Percentiles rank a stretch among this genome's conserved stretches.
Evolutionary conservation across 1,284 basidiomycete species (phyloP).

Genomic region (Ustilago cynodontis): DNA sequence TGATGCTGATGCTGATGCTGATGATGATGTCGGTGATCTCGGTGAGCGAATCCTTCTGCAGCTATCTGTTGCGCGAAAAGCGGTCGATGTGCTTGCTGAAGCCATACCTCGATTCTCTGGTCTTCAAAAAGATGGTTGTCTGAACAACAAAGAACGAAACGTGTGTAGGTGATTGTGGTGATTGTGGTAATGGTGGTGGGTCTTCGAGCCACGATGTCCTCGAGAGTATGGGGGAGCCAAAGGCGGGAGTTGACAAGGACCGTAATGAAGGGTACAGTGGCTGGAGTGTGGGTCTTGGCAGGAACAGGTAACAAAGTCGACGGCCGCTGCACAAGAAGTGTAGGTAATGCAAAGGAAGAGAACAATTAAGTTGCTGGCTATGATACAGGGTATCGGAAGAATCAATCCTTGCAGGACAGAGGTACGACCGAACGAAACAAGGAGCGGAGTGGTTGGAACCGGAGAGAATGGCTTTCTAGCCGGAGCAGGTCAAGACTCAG

Average conservation of each 20-base stretch:
- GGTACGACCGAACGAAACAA: not conserved
- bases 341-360: not conserved
- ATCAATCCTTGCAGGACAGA: constrained; percentile 2
- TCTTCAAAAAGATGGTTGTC: not conserved
- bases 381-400: not conserved
- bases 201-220: not conserved
- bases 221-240: not conserved
- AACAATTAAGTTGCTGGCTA: constrained; percentile 4
- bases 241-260: not conserved
- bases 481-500: not conserved
- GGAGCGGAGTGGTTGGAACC: not conserved
- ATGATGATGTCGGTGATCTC: constrained; percentile 1
- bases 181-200: not conserved
- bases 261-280: not conserved
- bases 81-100: constrained; percentile 9
- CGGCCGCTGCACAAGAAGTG: not conserved
- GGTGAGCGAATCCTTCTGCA: not conserved
- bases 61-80: constrained; percentile 1
- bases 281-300: not conserved
- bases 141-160: not conserved
- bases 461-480: not conserved
- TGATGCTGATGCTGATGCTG: not conserved
- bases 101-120: constrained; percentile 10
- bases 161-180: not conserved
- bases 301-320: not conserved